Percentiles rank a stretch among this genome's conserved stretches.
Evolutionary conservation across 225 moss, liverwort and hornwort species (phyloP).

Genomic region (Polytrichum formosum): DNA sequence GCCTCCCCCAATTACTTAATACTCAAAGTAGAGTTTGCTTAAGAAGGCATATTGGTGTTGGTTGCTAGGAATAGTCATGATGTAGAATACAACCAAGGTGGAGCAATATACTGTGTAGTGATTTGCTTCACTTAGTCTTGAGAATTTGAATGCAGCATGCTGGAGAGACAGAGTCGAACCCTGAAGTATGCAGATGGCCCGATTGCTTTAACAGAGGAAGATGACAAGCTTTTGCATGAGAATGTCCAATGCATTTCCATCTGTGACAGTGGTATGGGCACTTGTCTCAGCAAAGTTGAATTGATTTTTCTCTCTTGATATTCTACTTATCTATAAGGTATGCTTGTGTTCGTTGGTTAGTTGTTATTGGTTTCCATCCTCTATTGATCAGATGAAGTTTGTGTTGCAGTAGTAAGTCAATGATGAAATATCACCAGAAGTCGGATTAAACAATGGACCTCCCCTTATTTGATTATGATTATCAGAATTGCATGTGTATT

Average conservation of each 20-base stretch:
- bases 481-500: neutral
- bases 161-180: slow-evolving; percentile 24
- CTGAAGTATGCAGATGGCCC: slow-evolving; percentile 34
- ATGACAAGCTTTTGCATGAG: slow-evolving; percentile 30
- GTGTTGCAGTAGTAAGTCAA: too few species aligned
- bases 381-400: too few species aligned
- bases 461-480: too few species aligned
- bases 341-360: too few species aligned
- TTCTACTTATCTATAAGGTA: neutral
- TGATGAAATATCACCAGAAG: too few species aligned
- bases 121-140: neutral
- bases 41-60: neutral
- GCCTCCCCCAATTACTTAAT: neutral
- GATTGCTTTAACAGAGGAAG: slow-evolving; percentile 19
- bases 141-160: slow-evolving; percentile 27
- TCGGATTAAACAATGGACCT: too few species aligned
- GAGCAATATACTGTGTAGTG: neutral
- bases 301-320: neutral
- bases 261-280: slow-evolving; percentile 29
- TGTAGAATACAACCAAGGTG: neutral
- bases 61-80: too few species aligned
- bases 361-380: too few species aligned
- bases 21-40: neutral
- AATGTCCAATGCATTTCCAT: slow-evolving; percentile 35
- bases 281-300: too few species aligned